Conservation (phyloP, 2,329 filamentous ascomycete genomes). For the Neonectria coccinea region DNA sequence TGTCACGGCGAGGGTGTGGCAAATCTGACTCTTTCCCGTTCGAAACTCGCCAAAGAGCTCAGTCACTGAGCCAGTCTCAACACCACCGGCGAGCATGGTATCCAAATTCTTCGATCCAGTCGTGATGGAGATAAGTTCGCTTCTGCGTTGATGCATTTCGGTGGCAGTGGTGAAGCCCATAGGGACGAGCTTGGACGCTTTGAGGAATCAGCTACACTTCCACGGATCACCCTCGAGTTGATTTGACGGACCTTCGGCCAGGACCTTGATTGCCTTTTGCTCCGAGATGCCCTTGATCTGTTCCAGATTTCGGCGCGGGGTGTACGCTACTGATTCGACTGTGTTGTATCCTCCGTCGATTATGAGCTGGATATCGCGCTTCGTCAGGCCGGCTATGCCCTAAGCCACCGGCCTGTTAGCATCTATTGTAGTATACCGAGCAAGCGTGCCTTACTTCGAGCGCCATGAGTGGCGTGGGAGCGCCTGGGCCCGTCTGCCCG, state of each 20-base stretch:
- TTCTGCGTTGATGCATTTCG: constrained; percentile 97
- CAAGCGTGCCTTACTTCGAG: constrained; percentile 76
- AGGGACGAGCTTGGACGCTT: constrained; percentile 93
- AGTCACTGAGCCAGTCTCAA: constrained; percentile 97
- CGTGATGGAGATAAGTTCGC: constrained; percentile 96
- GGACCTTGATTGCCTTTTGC: constrained; percentile 91
- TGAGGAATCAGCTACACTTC: constrained; percentile 25
- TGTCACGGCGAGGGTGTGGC: constrained; percentile 97
- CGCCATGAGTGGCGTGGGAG: constrained; percentile 87
- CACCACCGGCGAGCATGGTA: constrained; percentile 90
- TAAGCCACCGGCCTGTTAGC: constrained; percentile 51
- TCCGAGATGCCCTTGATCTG: constrained; percentile 99
- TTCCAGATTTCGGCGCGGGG: constrained; percentile 82
- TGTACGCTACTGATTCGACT: constrained; percentile 96
- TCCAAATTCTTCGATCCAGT: constrained; percentile 98
- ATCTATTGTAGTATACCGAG: neutral
- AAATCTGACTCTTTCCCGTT: constrained; percentile 98
- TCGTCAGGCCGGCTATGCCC: constrained; percentile 91
- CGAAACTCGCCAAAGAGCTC: constrained; percentile 98
- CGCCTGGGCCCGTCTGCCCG: constrained; percentile 83
- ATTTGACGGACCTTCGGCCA: constrained; percentile 78
- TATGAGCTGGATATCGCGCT: constrained; percentile 92
- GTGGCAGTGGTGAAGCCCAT: constrained; percentile 99
- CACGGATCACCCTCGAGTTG: neutral
- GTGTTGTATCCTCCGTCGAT: constrained; percentile 95